Base-by-base conservation (phyloP, 1,284 basidiomycete genomes). In the Cryptococcus hybrid region DNA sequence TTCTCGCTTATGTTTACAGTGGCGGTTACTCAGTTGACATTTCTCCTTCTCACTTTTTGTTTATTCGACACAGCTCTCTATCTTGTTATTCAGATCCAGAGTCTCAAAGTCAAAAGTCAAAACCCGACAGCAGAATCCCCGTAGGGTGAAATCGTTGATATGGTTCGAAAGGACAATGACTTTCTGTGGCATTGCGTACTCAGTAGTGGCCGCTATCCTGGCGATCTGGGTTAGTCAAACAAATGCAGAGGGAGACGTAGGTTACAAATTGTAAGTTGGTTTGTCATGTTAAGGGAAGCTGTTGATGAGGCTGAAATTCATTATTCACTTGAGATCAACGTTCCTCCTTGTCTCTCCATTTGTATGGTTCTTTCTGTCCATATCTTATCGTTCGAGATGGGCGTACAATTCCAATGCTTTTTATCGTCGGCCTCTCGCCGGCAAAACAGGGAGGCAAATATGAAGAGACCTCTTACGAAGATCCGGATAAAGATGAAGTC, bases 151-250 rank as follows among this genome's bases (percentile, higher is more conserved):
- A 18, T 30, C 47, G 8, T 47, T 53, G 18, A 52, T 50, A 42
- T 51, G 47, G 48, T 64, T 64, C 47, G 58, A 57, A 36, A 12
- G 54, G 18, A 55, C 18, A 18, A 64, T 61, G 62, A 51, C 52
- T 48, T 13, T 54, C 11, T 38, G 46, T 12, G n/a, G 35, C 13
- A 13, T 58, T 3, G 55, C 11, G 3, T 51, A 54, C 30, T 39
- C 48, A 34, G 37, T 49, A 3, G 34, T 58, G 18, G 42, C 35
- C 4, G 11, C 48, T 6, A 37, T 54, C 9, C 18, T 62, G 1
- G 47, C 42, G 3, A 50, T 30, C 3, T 62, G 55, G 55, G 54
- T 57, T 3, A 51, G 49, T 44, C 47, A 52, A 6, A 49, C 47
- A 51, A 34, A 52, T 45, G 52, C 50, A 4, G 53, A 62, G 18